Conservation (phyloP, 108 stramenopile genomes). For the Skeletonema costatum region DNA sequence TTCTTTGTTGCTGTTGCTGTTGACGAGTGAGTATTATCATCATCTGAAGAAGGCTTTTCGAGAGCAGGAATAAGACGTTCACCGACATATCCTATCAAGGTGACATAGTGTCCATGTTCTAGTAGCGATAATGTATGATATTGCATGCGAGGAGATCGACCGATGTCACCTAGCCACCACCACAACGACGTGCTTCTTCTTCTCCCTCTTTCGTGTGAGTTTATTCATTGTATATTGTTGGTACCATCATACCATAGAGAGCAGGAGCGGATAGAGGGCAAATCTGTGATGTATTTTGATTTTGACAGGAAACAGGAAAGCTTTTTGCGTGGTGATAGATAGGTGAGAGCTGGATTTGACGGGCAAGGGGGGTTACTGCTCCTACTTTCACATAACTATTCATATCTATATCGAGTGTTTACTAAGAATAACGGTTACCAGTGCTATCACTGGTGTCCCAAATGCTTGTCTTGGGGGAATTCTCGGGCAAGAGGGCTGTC, state of each 20-base stretch:
- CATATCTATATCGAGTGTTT: too few species aligned
- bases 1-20: not conserved
- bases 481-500: not conserved
- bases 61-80: constrained; percentile 58
- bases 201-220: not conserved
- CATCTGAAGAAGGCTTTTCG: constrained; percentile 7
- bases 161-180: constrained; percentile 85
- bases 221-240: too few species aligned
- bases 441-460: not conserved
- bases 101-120: constrained; percentile 65
- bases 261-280: too few species aligned
- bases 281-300: too few species aligned
- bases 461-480: not conserved
- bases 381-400: not conserved
- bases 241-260: too few species aligned
- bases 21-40: not conserved
- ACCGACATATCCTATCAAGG: constrained; percentile 77
- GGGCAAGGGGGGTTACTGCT: not conserved
- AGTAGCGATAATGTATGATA: constrained; percentile 95
- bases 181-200: constrained; percentile 63
- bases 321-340: too few species aligned
- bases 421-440: too few species aligned
- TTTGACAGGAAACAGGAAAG: too few species aligned
- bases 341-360: not conserved
- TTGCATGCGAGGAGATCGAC: constrained; percentile 98